phyloP scores from a whole-genome alignment of 257 asterid genomes.

The Marsdenia floribunda region DNA sequence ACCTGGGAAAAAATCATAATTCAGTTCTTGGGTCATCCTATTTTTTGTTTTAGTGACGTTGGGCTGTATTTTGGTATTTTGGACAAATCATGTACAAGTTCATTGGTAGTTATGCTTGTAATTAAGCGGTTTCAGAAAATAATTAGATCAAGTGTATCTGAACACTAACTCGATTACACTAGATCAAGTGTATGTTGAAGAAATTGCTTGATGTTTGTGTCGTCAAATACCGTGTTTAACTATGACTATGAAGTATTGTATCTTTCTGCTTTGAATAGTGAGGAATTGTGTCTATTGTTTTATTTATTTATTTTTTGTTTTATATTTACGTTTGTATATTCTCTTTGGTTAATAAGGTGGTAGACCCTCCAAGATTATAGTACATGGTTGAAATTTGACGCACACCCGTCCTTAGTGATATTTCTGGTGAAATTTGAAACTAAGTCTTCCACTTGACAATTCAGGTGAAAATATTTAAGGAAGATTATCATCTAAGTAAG shows the following conservation, averaged over 20 bases:
- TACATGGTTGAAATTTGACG: too few species aligned
- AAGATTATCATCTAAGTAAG: too few species aligned
- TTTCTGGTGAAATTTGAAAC: too few species aligned
- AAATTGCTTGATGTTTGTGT: background rate
- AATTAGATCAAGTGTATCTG: background rate
- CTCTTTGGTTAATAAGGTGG: too few species aligned
- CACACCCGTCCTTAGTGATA: too few species aligned
- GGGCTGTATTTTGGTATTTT: background rate
- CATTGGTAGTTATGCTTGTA: background rate
- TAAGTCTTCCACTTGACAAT: too few species aligned
- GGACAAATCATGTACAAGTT: background rate
- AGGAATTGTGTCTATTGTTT: background rate
- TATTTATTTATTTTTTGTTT: too few species aligned
- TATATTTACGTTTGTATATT: background rate
- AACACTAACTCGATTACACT: background rate
- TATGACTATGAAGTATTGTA: background rate
- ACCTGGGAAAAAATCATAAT: constrained; percentile 66
- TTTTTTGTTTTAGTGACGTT: constrained; percentile 24
- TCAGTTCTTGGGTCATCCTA: constrained; percentile 80
- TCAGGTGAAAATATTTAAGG: too few species aligned
- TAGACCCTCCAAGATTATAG: too few species aligned
- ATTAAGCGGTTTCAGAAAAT: background rate
- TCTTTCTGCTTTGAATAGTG: background rate
- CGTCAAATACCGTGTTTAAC: too few species aligned
- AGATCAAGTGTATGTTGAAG: background rate